Percentiles rank a stretch among this genome's conserved stretches.
phyloP scores from a whole-genome alignment of 164 flowering plant species.

The Akebia trifoliata region DNA sequence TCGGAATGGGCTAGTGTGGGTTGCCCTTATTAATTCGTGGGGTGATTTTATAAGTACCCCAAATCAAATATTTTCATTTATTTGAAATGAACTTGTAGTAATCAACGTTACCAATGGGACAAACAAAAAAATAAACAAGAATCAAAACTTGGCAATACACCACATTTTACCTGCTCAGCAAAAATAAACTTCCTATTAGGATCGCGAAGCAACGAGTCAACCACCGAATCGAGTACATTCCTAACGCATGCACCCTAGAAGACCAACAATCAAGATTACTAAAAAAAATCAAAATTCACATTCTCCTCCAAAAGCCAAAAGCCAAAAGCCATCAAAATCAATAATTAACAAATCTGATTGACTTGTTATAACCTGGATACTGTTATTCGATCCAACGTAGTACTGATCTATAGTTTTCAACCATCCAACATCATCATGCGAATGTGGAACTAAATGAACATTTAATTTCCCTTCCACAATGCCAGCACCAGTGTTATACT shows the following conservation, averaged over 20 bases:
- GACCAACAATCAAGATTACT: not conserved
- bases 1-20: no score
- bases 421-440: slow-evolving; percentile 89
- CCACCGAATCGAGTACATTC: slow-evolving; percentile 72
- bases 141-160: not conserved
- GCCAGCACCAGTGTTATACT: slow-evolving; percentile 49
- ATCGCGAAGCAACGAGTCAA: slow-evolving; percentile 50
- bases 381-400: slow-evolving; percentile 67
- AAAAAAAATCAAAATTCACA: not conserved
- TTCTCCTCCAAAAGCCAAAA: not conserved
- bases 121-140: not conserved
- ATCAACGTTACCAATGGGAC: not conserved
- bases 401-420: slow-evolving; percentile 80
- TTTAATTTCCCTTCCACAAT: slow-evolving; percentile 57
- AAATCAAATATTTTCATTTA: no score
- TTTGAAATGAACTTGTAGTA: no score
- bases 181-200: slow-evolving; percentile 71
- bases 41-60: no score
- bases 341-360: not conserved
- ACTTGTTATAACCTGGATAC: slow-evolving; percentile 45
- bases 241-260: slow-evolving; percentile 67
- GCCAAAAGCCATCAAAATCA: not conserved
- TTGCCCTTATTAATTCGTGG: no score
- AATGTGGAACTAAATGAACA: slow-evolving; percentile 74
- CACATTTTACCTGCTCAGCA: slow-evolving; percentile 58